Evolutionary conservation across 2,329 filamentous ascomycete genomes (phyloP).

Genomic region (Ophiocordyceps camponoti-rufipedis): DNA sequence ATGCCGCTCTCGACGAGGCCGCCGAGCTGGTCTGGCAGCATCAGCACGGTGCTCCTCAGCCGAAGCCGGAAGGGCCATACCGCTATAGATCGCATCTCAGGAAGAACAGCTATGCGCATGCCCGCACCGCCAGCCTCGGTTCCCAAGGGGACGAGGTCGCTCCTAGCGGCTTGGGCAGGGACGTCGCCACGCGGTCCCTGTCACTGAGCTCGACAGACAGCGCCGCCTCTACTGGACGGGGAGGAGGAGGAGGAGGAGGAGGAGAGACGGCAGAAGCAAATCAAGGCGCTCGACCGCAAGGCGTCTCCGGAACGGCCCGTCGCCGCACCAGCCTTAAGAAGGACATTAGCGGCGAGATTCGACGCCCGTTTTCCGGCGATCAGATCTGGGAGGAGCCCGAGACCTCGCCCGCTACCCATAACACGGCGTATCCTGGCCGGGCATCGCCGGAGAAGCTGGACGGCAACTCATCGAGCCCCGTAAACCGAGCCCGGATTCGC

Average conservation of each 20-base stretch:
- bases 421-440: constrained; percentile 8
- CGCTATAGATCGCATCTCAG: constrained; percentile 50
- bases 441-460: constrained; percentile 13
- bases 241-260: constrained; percentile 10
- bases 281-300: constrained; percentile 18
- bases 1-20: constrained; percentile 57
- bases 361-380: constrained; percentile 52
- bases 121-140: constrained; percentile 40
- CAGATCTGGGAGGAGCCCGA: constrained; percentile 84
- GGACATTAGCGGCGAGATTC: constrained; percentile 51
- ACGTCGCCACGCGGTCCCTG: constrained; percentile 23
- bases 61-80: constrained; percentile 44
- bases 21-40: constrained; percentile 66
- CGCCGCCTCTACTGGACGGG: constrained; percentile 16
- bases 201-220: constrained; percentile 34
- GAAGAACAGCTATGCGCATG: constrained; percentile 54
- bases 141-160: constrained; percentile 22
- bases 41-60: constrained; percentile 32
- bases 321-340: constrained; percentile 49
- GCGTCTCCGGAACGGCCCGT: constrained; percentile 17
- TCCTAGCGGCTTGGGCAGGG: constrained; percentile 24
- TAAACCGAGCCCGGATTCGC: constrained; percentile 20
- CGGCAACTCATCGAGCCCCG: constrained; percentile 14
- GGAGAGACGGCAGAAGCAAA: constrained; percentile 9
- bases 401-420: constrained; percentile 8